phyloP scores from a whole-genome alignment of 768 basidiomycete genomes.

The Serendipita sp. region DNA sequence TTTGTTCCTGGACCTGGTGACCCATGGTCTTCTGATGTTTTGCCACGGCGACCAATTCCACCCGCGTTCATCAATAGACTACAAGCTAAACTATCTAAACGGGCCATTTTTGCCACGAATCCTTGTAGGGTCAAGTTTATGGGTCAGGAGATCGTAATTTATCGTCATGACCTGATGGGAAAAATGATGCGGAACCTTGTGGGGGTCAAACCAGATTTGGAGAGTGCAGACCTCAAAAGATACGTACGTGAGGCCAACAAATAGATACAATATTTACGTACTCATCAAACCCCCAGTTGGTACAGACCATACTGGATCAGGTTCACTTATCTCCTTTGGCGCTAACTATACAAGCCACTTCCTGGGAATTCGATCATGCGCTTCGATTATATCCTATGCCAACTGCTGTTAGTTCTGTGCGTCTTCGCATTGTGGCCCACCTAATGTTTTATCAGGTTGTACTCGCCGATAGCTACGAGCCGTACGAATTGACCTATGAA shows the following conservation, averaged over 20 bases:
- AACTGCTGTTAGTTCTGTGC: conserved; percentile 49
- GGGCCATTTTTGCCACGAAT: conserved; percentile 65
- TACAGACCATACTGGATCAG: conserved; percentile 93
- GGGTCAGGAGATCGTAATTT: conserved; percentile 88
- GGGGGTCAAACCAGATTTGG: conserved; percentile 66
- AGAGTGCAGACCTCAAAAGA: conserved; percentile 69
- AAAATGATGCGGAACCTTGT: conserved; percentile 86
- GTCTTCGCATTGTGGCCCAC: background rate
- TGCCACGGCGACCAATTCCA: conserved; percentile 72
- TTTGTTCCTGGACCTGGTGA: conserved; percentile 92
- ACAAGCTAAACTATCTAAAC: conserved; percentile 56
- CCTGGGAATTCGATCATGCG: conserved; percentile 83
- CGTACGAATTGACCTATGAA: conserved; percentile 91
- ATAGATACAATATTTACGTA: background rate
- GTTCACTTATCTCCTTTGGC: conserved; percentile 84
- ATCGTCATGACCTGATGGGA: conserved; percentile 84
- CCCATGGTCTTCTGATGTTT: conserved; percentile 56
- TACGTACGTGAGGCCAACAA: conserved; percentile 40
- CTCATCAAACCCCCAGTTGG: conserved; percentile 40
- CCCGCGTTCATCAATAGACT: conserved; percentile 57
- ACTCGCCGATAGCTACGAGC: conserved; percentile 91
- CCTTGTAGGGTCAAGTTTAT: conserved; percentile 93
- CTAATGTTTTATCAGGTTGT: conserved; percentile 41
- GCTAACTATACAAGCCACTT: conserved; percentile 64
- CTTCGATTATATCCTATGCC: conserved; percentile 89